A percentile compares a stretch with the other conserved stretches of the same genome.
phyloP scores from a whole-genome alignment of 805 yeast genomes.

The Yarrowia porcina region DNA sequence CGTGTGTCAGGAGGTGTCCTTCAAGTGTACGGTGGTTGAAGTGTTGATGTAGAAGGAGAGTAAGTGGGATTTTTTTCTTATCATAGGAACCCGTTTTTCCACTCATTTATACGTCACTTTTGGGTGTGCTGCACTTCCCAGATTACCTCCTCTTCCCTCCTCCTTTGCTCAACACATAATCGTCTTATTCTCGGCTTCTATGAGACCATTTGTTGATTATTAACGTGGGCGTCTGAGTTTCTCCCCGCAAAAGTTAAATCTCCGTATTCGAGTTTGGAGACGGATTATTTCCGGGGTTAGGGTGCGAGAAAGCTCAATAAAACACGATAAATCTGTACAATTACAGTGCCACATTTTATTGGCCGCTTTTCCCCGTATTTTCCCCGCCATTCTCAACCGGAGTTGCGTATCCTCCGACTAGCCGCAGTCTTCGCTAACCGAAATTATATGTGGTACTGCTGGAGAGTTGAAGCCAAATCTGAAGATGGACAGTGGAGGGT shows the following conservation, averaged over 20 bases:
- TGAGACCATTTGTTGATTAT: neutral
- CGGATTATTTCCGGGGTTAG: neutral
- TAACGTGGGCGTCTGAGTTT: neutral
- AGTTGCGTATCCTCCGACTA: neutral
- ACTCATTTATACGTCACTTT: too few relatives aligned
- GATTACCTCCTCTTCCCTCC: neutral
- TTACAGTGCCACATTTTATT: too few relatives aligned
- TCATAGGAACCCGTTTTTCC: too few relatives aligned
- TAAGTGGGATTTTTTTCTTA: too few relatives aligned
- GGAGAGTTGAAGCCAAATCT: neutral
- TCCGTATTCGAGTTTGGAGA: neutral
- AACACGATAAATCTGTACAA: too few relatives aligned
- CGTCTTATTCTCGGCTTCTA: conserved; percentile 1
- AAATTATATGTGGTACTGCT: neutral
- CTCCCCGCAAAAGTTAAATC: conserved; percentile 8
- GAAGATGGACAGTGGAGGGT: neutral
- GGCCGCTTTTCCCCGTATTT: too few relatives aligned
- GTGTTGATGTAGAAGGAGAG: neutral
- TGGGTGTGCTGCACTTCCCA: too few relatives aligned
- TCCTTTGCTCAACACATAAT: neutral
- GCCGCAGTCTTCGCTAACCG: neutral
- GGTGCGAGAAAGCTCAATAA: neutral
- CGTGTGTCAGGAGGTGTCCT: too few relatives aligned
- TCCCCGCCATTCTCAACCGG: neutral
- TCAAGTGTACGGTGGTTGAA: too few relatives aligned